phyloP scores from a whole-genome alignment of 441 rosid genomes.

The Jatropha podagrica region DNA sequence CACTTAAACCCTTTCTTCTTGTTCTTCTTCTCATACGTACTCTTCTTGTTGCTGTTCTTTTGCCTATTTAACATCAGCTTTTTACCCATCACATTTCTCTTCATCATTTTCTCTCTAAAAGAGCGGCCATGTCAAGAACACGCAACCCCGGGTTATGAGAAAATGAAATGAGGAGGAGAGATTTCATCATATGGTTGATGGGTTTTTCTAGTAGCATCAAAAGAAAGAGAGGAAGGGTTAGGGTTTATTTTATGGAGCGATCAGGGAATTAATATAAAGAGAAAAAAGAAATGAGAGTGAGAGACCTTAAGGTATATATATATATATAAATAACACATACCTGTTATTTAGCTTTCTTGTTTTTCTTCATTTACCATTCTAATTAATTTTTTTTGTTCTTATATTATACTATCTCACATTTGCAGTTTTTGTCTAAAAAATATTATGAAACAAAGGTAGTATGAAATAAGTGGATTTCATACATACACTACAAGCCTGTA shows the following conservation, averaged over 20 bases:
- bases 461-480: too few species aligned
- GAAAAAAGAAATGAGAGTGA: neutral
- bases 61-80: constrained; percentile 41
- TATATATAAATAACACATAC: too few species aligned
- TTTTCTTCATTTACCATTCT: too few species aligned
- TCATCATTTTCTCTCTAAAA: constrained; percentile 1
- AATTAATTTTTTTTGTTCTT: too few species aligned
- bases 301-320: too few species aligned
- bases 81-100: constrained; percentile 13
- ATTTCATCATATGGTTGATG: neutral
- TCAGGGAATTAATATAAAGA: too few species aligned
- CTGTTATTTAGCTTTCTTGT: too few species aligned
- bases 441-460: too few species aligned
- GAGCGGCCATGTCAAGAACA: neutral
- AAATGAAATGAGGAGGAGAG: neutral
- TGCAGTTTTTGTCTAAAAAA: too few species aligned
- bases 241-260: neutral
- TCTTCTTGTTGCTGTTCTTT: constrained; percentile 41
- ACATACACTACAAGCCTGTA: too few species aligned
- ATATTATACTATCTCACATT: too few species aligned
- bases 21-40: constrained; percentile 28
- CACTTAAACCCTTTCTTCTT: constrained; percentile 47
- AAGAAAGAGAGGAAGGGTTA: neutral
- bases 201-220: neutral
- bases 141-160: neutral